These are phyloP conservation scores for Pseudonectria foliicola DNA, from an alignment of 2,329 filamentous ascomycete species.

Conservation along the genomic window DNA sequence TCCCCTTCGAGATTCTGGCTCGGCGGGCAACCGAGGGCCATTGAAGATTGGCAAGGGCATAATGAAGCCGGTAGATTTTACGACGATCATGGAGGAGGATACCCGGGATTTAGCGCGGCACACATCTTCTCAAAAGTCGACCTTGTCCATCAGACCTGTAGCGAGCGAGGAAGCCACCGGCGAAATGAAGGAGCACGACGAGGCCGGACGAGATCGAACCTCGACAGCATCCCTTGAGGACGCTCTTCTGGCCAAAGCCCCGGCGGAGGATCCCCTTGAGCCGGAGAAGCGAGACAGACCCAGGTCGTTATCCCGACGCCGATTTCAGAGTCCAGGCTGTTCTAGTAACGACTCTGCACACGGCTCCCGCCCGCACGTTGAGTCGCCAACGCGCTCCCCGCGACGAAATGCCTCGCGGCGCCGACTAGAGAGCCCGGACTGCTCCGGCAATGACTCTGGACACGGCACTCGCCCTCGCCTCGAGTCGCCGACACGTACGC, in stretches of 20 bases:
- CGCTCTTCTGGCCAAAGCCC: constrained; percentile 22
- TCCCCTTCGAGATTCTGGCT: constrained; percentile 45
- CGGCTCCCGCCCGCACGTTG: too few relatives aligned
- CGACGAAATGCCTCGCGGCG: too few relatives aligned
- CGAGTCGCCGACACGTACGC: constrained; percentile 11
- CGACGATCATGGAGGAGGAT: constrained; percentile 42
- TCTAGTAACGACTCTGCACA: too few relatives aligned
- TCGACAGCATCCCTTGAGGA: constrained; percentile 28
- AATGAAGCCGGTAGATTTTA: constrained; percentile 34
- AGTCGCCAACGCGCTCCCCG: constrained; percentile 4
- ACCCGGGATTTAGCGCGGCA: constrained; percentile 33
- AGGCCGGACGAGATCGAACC: constrained; percentile 15
- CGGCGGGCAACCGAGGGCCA: constrained; percentile 41
- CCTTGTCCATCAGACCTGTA: constrained; percentile 1
- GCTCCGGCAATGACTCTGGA: constrained; percentile 6
- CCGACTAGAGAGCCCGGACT: constrained; percentile 10
- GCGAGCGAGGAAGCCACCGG: background rate
- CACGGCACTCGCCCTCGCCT: constrained; percentile 9
- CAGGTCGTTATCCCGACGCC: too few relatives aligned
- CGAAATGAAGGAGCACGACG: constrained; percentile 3
- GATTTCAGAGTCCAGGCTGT: too few relatives aligned
- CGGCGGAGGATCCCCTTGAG: constrained; percentile 10
- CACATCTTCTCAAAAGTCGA: constrained; percentile 21
- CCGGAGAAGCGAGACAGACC: constrained; percentile 1
- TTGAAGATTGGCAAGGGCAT: constrained; percentile 15